phyloP scores from a whole-genome alignment of 306 rosid genomes.

The Cucurbita maxima region DNA sequence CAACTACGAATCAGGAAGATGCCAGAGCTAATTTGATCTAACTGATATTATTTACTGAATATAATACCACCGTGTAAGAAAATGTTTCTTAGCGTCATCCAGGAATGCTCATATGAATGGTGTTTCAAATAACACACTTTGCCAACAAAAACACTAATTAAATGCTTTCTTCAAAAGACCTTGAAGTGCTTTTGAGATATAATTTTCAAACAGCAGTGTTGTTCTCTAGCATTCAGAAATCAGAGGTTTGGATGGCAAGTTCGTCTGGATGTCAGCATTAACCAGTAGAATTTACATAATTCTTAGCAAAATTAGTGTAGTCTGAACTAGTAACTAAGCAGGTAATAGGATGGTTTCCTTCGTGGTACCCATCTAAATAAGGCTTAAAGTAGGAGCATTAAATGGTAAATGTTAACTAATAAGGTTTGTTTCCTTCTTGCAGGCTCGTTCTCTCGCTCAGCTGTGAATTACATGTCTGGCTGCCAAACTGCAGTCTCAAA shows the following conservation, averaged over 20 bases:
- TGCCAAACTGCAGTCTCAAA: slow-evolving; percentile 85
- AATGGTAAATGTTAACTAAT: slow-evolving; percentile 11
- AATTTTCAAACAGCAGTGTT: background rate
- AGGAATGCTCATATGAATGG: background rate
- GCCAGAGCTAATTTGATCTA: background rate
- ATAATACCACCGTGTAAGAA: background rate
- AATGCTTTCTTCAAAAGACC: background rate
- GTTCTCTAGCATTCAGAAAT: background rate
- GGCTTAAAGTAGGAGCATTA: background rate
- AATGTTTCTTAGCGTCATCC: background rate
- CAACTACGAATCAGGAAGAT: background rate
- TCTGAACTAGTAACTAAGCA: background rate
- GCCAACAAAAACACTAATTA: background rate
- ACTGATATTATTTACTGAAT: background rate
- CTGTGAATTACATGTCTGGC: slow-evolving; percentile 86
- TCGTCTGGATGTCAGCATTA: background rate
- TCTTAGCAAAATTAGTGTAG: background rate
- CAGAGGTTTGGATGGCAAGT: background rate
- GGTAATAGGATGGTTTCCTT: background rate
- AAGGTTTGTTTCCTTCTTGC: slow-evolving; percentile 11
- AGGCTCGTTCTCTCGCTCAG: slow-evolving; percentile 97
- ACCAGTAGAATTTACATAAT: background rate
- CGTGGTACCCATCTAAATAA: background rate
- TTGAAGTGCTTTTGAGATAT: background rate
- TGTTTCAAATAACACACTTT: background rate